A percentile compares a stretch with the other conserved stretches of the same genome.
Evolutionary conservation across 371 early-diverging fungal species (phyloP).

Genomic region (Saksenaea vasiformis): DNA sequence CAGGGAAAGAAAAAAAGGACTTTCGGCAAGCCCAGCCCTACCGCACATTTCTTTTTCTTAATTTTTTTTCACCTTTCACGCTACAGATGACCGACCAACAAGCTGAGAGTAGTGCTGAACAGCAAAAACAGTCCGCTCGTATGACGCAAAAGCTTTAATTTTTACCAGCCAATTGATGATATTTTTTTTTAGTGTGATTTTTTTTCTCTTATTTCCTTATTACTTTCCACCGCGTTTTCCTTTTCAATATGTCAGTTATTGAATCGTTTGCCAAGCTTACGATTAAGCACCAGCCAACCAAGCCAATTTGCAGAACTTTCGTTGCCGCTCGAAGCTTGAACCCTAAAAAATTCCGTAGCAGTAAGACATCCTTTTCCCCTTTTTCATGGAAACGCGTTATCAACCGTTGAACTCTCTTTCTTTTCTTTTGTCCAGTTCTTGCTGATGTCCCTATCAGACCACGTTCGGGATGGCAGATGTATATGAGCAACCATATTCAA

Average conservation of each 20-base stretch:
- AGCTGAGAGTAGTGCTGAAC: not conserved
- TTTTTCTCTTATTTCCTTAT: not conserved
- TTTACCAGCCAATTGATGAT: not conserved
- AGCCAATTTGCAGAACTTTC: conserved; percentile 12
- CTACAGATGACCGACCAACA: no score
- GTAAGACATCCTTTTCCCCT: conserved; percentile 21
- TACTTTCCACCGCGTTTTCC: not conserved
- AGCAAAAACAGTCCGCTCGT: not conserved
- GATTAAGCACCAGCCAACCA: not conserved
- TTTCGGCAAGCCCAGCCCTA: no score
- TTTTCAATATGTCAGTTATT: not conserved
- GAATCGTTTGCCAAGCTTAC: not conserved
- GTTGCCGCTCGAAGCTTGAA: conserved; percentile 19
- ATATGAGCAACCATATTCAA: conserved; percentile 41
- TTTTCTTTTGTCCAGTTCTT: conserved; percentile 27
- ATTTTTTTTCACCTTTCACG: no score
- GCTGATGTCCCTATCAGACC: conserved; percentile 50
- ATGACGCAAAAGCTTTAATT: not conserved
- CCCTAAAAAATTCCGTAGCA: conserved; percentile 40
- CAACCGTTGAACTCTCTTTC: conserved; percentile 1
- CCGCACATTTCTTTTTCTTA: no score
- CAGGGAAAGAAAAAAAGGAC: no score
- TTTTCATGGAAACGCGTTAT: not conserved
- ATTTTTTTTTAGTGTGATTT: not conserved
- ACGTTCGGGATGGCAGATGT: conserved; percentile 53